Percentiles rank a stretch among this genome's conserved stretches.
Evolutionary conservation across 2,329 filamentous ascomycete species (phyloP).

Genomic region (Trichoderma koningii): DNA sequence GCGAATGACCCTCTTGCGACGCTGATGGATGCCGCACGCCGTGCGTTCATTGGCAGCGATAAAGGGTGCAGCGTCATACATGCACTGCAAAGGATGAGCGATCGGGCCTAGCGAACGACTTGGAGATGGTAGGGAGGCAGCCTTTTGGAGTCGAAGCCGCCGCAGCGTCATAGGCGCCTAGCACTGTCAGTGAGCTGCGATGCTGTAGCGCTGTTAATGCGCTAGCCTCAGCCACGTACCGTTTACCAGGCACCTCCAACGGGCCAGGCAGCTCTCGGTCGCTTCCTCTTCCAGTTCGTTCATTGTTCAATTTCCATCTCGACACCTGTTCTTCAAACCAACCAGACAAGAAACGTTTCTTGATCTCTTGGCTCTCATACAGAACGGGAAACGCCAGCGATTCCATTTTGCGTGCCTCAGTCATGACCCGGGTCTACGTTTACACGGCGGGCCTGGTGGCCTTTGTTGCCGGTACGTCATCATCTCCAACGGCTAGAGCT

Average conservation of each 20-base stretch:
- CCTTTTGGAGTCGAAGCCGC: background rate
- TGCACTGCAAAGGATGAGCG: background rate
- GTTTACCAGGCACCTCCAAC: conserved; percentile 13
- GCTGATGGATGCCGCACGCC: conserved; percentile 3
- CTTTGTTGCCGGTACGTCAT: conserved; percentile 47
- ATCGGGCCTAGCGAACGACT: background rate
- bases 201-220: background rate
- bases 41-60: conserved; percentile 15
- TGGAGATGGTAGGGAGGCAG: conserved; percentile 3
- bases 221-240: background rate
- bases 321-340: conserved; percentile 12
- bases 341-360: background rate
- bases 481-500: background rate
- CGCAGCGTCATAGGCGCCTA: background rate
- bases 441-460: conserved; percentile 48
- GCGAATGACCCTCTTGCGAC: background rate
- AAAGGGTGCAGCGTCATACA: background rate
- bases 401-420: conserved; percentile 9
- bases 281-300: conserved; percentile 6
- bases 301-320: conserved; percentile 19
- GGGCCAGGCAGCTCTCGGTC: conserved; percentile 13
- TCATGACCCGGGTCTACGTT: conserved; percentile 49
- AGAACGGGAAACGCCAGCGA: background rate
- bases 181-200: background rate
- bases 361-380: background rate